A percentile compares a stretch with the other conserved stretches of the same genome.
These are phyloP conservation scores for Agastache rugosa DNA, from an alignment of 257 asterid genomes.

Conservation along the genomic window DNA sequence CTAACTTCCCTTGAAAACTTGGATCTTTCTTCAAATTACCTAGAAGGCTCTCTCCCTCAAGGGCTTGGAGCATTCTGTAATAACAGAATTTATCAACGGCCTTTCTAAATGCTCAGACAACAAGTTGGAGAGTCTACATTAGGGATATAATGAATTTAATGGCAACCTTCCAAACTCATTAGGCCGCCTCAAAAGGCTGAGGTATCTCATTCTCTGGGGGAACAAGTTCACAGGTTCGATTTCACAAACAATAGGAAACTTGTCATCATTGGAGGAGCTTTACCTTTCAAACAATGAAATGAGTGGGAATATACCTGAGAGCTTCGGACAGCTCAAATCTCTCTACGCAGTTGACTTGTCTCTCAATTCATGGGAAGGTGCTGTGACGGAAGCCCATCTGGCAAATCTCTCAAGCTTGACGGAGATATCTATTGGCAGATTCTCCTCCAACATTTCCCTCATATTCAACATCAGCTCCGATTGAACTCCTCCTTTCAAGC, in stretches of 20 bases:
- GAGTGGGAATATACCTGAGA: constrained; percentile 41
- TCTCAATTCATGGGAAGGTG: constrained; percentile 45
- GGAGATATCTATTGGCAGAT: constrained; percentile 38
- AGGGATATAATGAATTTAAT: constrained; percentile 31
- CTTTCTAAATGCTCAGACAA: constrained; percentile 37
- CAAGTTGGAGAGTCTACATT: constrained; percentile 34
- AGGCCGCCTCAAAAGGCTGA: constrained; percentile 36
- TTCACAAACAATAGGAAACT: constrained; percentile 39
- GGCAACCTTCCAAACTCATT: constrained; percentile 39
- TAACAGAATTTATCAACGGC: constrained; percentile 29
- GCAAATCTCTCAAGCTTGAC: constrained; percentile 41
- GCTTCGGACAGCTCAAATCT: constrained; percentile 42
- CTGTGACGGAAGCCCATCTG: constrained; percentile 47
- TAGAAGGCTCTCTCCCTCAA: constrained; percentile 35
- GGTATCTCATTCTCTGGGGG: constrained; percentile 23
- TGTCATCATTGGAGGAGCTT: constrained; percentile 38
- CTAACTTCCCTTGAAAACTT: constrained; percentile 38
- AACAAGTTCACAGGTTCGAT: constrained; percentile 46
- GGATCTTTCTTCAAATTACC: constrained; percentile 38
- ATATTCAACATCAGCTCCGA: constrained; percentile 35
- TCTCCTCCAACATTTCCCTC: constrained; percentile 30
- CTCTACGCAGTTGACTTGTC: constrained; percentile 32
- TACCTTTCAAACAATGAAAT: constrained; percentile 40
- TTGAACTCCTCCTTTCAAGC: constrained; percentile 47
- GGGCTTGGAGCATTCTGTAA: constrained; percentile 38